Conservation (phyloP, 768 basidiomycete species). For the Xerocomellus dryophilus region DNA sequence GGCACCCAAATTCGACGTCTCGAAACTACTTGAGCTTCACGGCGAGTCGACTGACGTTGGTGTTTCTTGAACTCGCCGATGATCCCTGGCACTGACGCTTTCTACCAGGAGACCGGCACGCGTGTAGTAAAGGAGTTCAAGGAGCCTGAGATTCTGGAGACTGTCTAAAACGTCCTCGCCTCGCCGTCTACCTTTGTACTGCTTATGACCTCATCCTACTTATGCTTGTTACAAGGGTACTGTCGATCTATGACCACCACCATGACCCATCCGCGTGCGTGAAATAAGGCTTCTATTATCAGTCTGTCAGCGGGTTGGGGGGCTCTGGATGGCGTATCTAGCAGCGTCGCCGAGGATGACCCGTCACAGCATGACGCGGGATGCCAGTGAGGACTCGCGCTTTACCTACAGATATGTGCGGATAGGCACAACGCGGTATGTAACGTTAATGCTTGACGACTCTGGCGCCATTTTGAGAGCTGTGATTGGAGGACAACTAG, state of each 20-base stretch:
- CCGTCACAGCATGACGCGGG: too few species aligned
- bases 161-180: slow-evolving; percentile 62
- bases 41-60: slow-evolving; percentile 92
- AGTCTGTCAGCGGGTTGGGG: too few species aligned
- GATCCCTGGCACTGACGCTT: slow-evolving; percentile 4
- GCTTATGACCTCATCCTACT: slow-evolving; percentile 27
- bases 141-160: slow-evolving; percentile 92
- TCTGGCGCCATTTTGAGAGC: too few species aligned
- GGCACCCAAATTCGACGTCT: slow-evolving; percentile 93
- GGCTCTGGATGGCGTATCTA: too few species aligned
- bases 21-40: slow-evolving; percentile 95
- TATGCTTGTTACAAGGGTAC: slow-evolving; percentile 38
- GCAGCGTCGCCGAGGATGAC: too few species aligned
- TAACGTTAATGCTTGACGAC: too few species aligned
- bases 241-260: slow-evolving; percentile 36
- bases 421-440: too few species aligned
- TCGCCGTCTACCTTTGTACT: slow-evolving; percentile 38
- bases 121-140: slow-evolving; percentile 95
- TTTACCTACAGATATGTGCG: too few species aligned
- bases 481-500: too few species aligned
- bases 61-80: neutral
- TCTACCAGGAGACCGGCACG: slow-evolving; percentile 82
- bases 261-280: too few species aligned
- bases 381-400: too few species aligned
- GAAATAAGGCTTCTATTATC: too few species aligned